phyloP scores from a whole-genome alignment of 345 rosid genomes.

The Syzygium grande region DNA sequence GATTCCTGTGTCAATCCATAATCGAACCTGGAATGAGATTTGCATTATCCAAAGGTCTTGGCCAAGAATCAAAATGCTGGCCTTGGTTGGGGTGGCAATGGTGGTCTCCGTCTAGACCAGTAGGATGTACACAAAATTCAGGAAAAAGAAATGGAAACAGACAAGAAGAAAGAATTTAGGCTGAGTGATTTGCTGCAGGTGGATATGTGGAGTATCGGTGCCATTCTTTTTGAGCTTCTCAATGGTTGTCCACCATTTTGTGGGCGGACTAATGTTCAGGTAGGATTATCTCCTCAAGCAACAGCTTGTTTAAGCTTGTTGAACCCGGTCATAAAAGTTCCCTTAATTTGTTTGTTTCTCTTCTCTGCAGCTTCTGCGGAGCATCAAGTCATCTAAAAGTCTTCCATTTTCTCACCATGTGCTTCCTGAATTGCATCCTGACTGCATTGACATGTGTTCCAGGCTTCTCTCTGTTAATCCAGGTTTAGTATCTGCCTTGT shows the following conservation, averaged over 20 bases:
- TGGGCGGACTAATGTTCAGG: conserved; percentile 60
- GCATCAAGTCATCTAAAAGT: conserved; percentile 19
- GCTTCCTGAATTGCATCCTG: conserved; percentile 36
- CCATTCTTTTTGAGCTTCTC: conserved; percentile 67
- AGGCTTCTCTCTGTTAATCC: conserved; percentile 53
- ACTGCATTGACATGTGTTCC: conserved; percentile 53
- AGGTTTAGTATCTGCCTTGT: conserved; percentile 19
- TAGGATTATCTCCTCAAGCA: conserved; percentile 7
- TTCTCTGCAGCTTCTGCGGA: conserved; percentile 11
- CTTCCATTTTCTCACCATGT: conserved; percentile 53
- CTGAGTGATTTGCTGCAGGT: conserved; percentile 20
- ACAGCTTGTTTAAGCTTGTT: neutral
- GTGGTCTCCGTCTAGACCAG: neutral
- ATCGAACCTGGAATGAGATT: neutral
- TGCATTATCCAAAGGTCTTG: neutral
- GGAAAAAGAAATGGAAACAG: neutral
- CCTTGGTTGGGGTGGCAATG: neutral
- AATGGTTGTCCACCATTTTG: conserved; percentile 55
- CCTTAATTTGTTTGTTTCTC: neutral
- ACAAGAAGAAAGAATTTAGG: neutral
- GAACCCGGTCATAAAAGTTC: neutral
- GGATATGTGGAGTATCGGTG: conserved; percentile 74
- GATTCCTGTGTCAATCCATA: neutral
- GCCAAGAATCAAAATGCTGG: neutral
- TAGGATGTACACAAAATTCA: neutral